Evolutionary conservation across 2,329 filamentous ascomycete genomes (phyloP), one percentile per base, ranked within the genome.

Genomic region (Phyllosticta citribraziliensis): DNA sequence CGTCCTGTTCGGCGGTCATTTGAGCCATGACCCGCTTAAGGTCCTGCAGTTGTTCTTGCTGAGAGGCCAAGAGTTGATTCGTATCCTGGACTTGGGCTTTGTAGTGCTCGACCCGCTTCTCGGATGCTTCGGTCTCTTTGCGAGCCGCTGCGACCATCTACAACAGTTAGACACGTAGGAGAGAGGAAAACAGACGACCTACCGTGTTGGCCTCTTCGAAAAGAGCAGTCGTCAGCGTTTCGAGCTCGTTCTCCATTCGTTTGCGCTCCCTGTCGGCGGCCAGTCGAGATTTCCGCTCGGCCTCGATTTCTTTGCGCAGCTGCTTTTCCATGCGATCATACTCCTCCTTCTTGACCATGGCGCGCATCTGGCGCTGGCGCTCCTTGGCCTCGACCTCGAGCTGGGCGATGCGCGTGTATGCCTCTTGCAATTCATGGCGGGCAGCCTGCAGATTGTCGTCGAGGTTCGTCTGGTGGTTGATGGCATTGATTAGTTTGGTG

Each of bases 131-230:
- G 47, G 91, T 88, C 67, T 97, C 91, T 65, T 84, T 86, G 64
- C 96, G 90, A 47, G 93, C 93, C 17, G 85, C 86, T 51, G 93
- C 89, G 58, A 99, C 94, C 93, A 99, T 97, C 80, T 86, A 64
- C 47, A 64, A 60, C 50, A 20, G 56, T 68, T 62, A 70, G 69
- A 30, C 33, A 56, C 11, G 51, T n/a, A 30, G 27, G 27, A 2
- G 51, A 2, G 22, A 50, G 8, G 3, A 24, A 27, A 47, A 52
- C 14, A 35, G 47, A 55, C 6, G 55, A 71, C 75, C 63, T 72
- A 86, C 84, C 74, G 88, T 92, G 77, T 99, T 97, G 56, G 94
- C 94, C 78, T 99, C 93, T 71, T 97, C 91, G 65, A 99, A 99
- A n/a, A 99, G 81, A 27, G 91, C 91, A 1, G 91, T 86, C 0